These are phyloP conservation scores for Pseudonitzschia pungens DNA, from an alignment of 108 stramenopile species.

Conservation along the genomic window DNA sequence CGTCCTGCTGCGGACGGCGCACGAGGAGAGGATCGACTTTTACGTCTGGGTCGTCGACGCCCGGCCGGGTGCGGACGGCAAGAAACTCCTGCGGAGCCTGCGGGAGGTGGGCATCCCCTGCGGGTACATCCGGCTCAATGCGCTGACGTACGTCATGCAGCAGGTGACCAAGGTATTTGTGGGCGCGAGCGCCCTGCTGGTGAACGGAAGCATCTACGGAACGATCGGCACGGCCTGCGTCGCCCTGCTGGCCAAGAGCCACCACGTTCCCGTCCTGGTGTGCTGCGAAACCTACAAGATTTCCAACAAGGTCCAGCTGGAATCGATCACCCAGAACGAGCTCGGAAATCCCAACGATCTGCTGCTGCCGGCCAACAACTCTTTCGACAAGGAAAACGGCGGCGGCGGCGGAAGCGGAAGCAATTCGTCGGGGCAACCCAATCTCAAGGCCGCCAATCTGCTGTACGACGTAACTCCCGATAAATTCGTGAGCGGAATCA, in stretches of 20 bases:
- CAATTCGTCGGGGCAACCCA: not conserved
- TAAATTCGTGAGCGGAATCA: conserved; percentile 93
- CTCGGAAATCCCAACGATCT: conserved; percentile 90
- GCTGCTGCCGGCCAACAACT: conserved; percentile 28
- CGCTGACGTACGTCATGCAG: conserved; percentile 92
- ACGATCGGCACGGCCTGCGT: conserved; percentile 94
- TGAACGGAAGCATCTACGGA: conserved; percentile 91
- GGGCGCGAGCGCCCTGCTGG: conserved; percentile 95
- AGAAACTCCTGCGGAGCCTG: conserved; percentile 61
- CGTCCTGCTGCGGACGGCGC: conserved; percentile 46
- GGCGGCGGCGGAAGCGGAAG: too few relatives aligned
- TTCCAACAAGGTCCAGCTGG: conserved; percentile 94
- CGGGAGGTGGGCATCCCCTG: conserved; percentile 68
- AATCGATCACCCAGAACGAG: conserved; percentile 95
- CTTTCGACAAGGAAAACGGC: conserved; percentile 10
- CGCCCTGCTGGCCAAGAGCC: conserved; percentile 85
- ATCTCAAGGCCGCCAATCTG: conserved; percentile 81
- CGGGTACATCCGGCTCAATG: conserved; percentile 88
- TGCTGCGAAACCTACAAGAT: conserved; percentile 99
- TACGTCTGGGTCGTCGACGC: conserved; percentile 95
- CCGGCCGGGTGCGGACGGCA: conserved; percentile 83
- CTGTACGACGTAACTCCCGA: conserved; percentile 96
- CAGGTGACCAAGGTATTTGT: conserved; percentile 95
- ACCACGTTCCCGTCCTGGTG: conserved; percentile 93
- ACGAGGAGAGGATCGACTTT: conserved; percentile 39